Evolutionary conservation across 2,329 filamentous ascomycete genomes (phyloP), one percentile per base, ranked within the genome.

Genomic region (Drechslerella coelobrocha): DNA sequence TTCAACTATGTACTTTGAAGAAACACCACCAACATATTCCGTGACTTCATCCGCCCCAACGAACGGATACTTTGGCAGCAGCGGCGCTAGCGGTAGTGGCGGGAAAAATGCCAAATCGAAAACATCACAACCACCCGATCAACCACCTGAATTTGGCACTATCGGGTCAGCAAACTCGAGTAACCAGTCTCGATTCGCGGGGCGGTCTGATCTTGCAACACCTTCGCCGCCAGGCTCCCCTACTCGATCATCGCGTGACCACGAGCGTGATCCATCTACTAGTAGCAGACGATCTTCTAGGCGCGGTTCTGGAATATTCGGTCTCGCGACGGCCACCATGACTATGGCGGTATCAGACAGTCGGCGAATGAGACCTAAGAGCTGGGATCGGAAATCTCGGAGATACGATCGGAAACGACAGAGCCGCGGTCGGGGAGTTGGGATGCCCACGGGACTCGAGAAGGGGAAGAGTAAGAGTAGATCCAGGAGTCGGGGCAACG

Each of bases 251-350:
- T 71, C 59, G 12, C 57, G 51, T 21, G 63, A 69, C 24, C 56
- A 37, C 23, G 65, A 69, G 2, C 53, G 54, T 4, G 66, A 71
- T n/a, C 45, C 53, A 43, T 71, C 66, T 14, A 59, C 66, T 14
- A 63, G 66, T 27, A 71, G 66, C 54, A 51, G 59, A 43, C 66
- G 66, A 5, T 71, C 66, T 26, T 63, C 59, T 2, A 71, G 48
- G 43, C 66, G 66, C 19, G 66, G 66, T 23, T 71, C 66, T 10
- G 66, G 59, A 51, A 71, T 71, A 62, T 71, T 71, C 14, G 66
- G 66, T 9, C 54, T 71, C 7, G 59, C 66, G 10, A 29, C 66
- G 12, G 66, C 66, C 5, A 71, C 65, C 2, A 61, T 62, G 37
- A 57, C 65, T 1, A 31, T 24, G 9, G 53, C 56, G 8, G 47